phyloP scores from a whole-genome alignment of 768 basidiomycete genomes.

The Chiua virens region DNA sequence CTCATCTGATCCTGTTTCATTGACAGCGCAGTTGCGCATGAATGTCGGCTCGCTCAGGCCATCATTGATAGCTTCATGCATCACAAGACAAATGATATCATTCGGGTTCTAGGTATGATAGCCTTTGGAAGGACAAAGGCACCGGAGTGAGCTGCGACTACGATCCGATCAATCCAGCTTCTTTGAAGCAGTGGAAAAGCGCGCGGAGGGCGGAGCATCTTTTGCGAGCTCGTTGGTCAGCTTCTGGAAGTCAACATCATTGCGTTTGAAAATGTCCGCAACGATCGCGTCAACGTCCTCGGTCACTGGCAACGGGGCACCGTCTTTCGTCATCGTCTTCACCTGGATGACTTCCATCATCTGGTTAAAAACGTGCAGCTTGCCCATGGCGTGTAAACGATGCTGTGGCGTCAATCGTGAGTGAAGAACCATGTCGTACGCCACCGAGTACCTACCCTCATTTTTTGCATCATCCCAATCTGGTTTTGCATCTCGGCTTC shows the following conservation, averaged over 20 bases:
- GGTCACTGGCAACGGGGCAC: constrained; percentile 22
- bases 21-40: too few species aligned
- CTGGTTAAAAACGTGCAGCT: constrained; percentile 29
- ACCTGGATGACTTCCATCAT: constrained; percentile 35
- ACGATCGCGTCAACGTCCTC: constrained; percentile 33
- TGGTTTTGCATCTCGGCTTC: constrained; percentile 20
- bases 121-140: too few species aligned
- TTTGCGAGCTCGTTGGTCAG: constrained; percentile 24
- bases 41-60: too few species aligned
- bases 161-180: constrained; percentile 24
- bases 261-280: constrained; percentile 32
- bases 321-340: constrained; percentile 28
- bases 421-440: neutral
- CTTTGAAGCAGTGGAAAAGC: constrained; percentile 27
- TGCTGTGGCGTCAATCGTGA: constrained; percentile 14
- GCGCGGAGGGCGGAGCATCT: constrained; percentile 17
- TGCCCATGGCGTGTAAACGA: constrained; percentile 31
- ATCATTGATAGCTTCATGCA: too few species aligned
- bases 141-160: neutral
- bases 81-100: too few species aligned
- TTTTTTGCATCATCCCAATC: constrained; percentile 29
- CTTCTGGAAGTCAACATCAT: constrained; percentile 31
- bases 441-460: constrained; percentile 20
- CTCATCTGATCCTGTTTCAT: too few species aligned
- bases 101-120: too few species aligned